Base-by-base conservation (phyloP, 352 stramenopile species). In the Phytophthora hibernalis region DNA sequence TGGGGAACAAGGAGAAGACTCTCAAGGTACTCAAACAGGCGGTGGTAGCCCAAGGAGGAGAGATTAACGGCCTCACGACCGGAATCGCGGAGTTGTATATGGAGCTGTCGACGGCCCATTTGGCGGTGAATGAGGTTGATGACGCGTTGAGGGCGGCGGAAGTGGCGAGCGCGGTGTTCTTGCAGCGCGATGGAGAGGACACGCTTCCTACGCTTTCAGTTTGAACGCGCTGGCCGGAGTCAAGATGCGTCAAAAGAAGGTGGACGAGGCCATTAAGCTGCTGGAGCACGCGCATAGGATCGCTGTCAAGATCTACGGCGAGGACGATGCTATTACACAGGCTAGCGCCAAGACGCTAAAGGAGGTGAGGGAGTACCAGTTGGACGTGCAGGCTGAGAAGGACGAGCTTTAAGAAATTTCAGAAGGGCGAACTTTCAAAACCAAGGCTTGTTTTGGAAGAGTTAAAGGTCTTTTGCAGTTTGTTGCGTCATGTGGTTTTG, bases 171-270 rank as follows among this genome's bases (percentile, higher is more conserved):
- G 69, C 68, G 0, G 80, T 96, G 53, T 85, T 94, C 55, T 47
- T 72, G 18, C 63, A 83, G 52, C 82, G 88, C 8, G 88, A 96
- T 21, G 88, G 88, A 20, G 71, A 88, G 26, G 73, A 83, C 8
- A 84, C 86, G 57, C 58, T 94, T 26, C 76, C 24, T 91, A 92
- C 54, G 88, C 88, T 13, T 96, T 96, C 55, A 90, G 76, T 48
- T 79, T 94, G 37, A 96, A 96, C 43, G 77, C 86, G n/a, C 51
- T 94, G 43, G 86, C 86, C 0, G 88, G 88, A 8, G 85, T 94
- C 12, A 78, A 85, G 31, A 93, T 93, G 79, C 77, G 81, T 7
- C 73, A 89, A 63, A 70, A 83, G 44, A 72, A 87, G 24, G 76
- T 88, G 53, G 68, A 75, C 20, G 77, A 87, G 0, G 77, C 84